Percentiles rank a stretch among this genome's conserved stretches.
These are phyloP conservation scores for Mortierella sp. DNA, from an alignment of 371 early-diverging fungal species.

Conservation along the genomic window DNA sequence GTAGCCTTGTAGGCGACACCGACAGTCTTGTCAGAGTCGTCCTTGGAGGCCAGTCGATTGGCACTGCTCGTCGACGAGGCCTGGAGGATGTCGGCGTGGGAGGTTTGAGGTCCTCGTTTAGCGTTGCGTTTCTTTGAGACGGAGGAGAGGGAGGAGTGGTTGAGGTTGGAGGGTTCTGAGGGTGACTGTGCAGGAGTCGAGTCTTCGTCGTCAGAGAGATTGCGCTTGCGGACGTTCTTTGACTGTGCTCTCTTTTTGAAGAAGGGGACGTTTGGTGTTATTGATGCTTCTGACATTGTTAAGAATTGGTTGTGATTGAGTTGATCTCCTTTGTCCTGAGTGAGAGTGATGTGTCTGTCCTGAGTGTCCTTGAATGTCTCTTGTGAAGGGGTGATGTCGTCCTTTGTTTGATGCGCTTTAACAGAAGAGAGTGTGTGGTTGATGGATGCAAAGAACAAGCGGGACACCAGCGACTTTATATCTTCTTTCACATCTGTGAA, in stretches of 20 bases:
- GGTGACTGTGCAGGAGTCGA: neutral
- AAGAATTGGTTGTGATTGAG: neutral
- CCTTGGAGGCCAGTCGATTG: constrained; percentile 50
- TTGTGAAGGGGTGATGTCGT: too few species aligned
- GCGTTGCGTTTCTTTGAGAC: constrained; percentile 59
- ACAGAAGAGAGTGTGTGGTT: neutral
- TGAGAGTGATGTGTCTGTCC: neutral
- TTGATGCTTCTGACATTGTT: constrained; percentile 34
- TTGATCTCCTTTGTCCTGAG: neutral
- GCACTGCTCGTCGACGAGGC: constrained; percentile 54
- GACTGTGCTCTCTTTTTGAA: constrained; percentile 71
- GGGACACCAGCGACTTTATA: neutral
- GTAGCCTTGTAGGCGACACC: constrained; percentile 71
- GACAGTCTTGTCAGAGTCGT: constrained; percentile 60
- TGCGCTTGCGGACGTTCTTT: constrained; percentile 70
- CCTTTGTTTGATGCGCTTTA: neutral
- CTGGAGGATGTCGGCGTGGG: constrained; percentile 60
- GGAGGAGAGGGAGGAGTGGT: constrained; percentile 33
- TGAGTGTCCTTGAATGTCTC: neutral
- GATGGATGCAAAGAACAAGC: neutral
- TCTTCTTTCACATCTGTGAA: too few species aligned
- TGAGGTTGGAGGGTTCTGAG: constrained; percentile 16
- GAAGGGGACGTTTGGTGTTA: constrained; percentile 60
- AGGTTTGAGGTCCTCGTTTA: constrained; percentile 60
- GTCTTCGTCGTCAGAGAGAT: constrained; percentile 60